Base-by-base conservation (phyloP, 805 yeast species). In the Metschnikowia aberdeeniae region DNA sequence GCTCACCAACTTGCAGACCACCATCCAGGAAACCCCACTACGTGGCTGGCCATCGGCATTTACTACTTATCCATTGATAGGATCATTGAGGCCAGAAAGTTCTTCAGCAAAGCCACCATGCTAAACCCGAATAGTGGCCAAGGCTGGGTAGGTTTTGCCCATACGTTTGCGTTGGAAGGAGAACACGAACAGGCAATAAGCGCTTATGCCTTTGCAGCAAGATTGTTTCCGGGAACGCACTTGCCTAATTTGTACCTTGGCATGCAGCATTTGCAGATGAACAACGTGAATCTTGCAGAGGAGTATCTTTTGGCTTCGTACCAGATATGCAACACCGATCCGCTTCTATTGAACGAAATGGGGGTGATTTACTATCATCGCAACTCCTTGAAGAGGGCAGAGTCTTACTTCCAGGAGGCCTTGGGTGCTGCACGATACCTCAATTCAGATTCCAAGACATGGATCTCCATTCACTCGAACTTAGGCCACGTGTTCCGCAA, bases 61-160 rank as follows among this genome's bases (percentile, higher is more conserved):
- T 92, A 93, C 65, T 93, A 93, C 61, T 70, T 92, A 52, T 73
- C 89, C 4, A 81, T 84, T 5, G 76, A 76, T 47, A 84, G 84
- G 60, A 72, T 86, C 10, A 63, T 81, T 5, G 97, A 90, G 52
- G 96, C 98, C 0, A 73, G 99, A 47, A 78, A 85, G 51, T 89
- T 78, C 59, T 93, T 89, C 65, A 84, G 93, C 34, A 89, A 88
- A 61, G 90, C 97, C 0, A 88, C 97, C 1, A 73, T 89, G 53
- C 64, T 90, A 49, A 85, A 89, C 57, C 95, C 99, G 3, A 86
- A 83, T 53, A 89, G 87, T 67, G 95, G 93, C 0, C 92, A 87
- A 42, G 96, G 98, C 1, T 93, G 99, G 99, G 82, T 93, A 29
- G 99, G 97, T 2, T 93, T 93, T 68, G 98, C 98, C 1, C 98